These are phyloP conservation scores for Collybiopsis confluens DNA, from an alignment of 768 basidiomycete species.

Conservation along the genomic window DNA sequence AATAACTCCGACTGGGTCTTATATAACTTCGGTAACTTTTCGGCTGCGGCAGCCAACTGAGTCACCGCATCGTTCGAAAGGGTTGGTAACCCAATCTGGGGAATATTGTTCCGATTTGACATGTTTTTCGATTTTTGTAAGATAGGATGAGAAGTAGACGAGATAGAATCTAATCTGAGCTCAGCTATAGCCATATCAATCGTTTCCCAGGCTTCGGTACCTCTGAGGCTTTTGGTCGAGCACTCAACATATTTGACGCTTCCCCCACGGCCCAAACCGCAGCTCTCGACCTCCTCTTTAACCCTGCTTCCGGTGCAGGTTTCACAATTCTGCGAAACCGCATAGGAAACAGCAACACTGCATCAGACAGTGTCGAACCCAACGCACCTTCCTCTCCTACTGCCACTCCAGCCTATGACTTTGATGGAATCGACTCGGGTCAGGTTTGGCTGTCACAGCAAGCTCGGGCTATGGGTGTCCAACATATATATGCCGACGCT, in stretches of 20 bases:
- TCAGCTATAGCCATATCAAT: constrained; percentile 10
- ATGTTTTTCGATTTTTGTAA: too few species aligned
- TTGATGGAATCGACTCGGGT: constrained; percentile 7
- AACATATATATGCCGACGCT: constrained; percentile 9
- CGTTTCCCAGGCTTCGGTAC: constrained; percentile 8
- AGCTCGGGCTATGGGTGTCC: constrained; percentile 7
- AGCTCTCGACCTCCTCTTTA: constrained; percentile 10
- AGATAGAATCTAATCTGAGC: too few species aligned
- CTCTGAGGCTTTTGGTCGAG: constrained; percentile 12
- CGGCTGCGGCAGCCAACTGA: too few species aligned
- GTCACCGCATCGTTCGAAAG: too few species aligned
- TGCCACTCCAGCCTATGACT: constrained; percentile 9
- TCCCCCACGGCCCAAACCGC: constrained; percentile 8
- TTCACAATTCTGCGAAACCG: constrained; percentile 13
- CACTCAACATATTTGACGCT: constrained; percentile 6
- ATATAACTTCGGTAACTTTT: too few species aligned
- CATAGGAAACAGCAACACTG: constrained; percentile 11
- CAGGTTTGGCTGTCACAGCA: constrained; percentile 12
- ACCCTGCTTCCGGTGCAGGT: constrained; percentile 11
- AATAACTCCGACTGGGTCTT: too few species aligned
- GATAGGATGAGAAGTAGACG: too few species aligned
- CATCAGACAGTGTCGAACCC: constrained; percentile 8
- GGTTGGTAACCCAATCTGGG: too few species aligned
- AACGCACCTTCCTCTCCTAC: constrained; percentile 8
- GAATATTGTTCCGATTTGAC: too few species aligned